Evolutionary conservation across 2,329 filamentous ascomycete species (phyloP).

Genomic region (Elsinoe batatas): DNA sequence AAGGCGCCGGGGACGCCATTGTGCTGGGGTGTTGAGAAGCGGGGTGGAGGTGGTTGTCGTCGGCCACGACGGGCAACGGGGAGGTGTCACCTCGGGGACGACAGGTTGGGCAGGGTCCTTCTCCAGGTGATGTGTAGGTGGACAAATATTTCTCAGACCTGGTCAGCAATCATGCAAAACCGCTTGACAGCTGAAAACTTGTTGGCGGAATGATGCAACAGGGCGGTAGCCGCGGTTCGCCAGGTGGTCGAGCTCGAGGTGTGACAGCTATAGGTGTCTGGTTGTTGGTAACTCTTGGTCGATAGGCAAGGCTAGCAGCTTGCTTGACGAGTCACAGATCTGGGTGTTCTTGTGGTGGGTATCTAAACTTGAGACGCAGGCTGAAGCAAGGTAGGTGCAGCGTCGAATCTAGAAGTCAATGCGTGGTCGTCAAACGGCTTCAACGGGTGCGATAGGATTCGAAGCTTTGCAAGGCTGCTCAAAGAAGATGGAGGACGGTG

Average conservation of each 20-base stretch:
- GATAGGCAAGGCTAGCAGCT: background rate
- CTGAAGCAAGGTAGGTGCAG: conserved; percentile 3
- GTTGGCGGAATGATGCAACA: background rate
- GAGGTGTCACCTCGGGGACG: conserved; percentile 12
- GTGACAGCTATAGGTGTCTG: conserved; percentile 4
- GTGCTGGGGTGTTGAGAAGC: conserved; percentile 28
- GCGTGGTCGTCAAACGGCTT: background rate
- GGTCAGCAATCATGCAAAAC: background rate
- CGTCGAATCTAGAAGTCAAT: conserved; percentile 1
- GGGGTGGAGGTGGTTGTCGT: conserved; percentile 18
- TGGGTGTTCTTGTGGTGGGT: background rate
- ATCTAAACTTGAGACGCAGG: conserved; percentile 7
- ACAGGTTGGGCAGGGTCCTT: conserved; percentile 3
- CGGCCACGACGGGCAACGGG: conserved; percentile 26
- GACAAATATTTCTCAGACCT: background rate
- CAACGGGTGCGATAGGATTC: background rate
- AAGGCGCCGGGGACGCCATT: conserved; percentile 68
- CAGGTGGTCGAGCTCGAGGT: background rate
- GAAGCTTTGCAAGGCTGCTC: background rate
- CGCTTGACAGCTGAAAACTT: background rate
- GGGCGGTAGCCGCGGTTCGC: background rate
- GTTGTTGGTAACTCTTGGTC: background rate
- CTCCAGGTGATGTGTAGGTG: background rate
- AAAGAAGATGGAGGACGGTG: background rate
- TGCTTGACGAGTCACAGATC: background rate